Percentiles rank a stretch among this genome's conserved stretches.
These are phyloP conservation scores for Macroventuria anomochaeta DNA, from an alignment of 2,329 filamentous ascomycete species.

Conservation along the genomic window DNA sequence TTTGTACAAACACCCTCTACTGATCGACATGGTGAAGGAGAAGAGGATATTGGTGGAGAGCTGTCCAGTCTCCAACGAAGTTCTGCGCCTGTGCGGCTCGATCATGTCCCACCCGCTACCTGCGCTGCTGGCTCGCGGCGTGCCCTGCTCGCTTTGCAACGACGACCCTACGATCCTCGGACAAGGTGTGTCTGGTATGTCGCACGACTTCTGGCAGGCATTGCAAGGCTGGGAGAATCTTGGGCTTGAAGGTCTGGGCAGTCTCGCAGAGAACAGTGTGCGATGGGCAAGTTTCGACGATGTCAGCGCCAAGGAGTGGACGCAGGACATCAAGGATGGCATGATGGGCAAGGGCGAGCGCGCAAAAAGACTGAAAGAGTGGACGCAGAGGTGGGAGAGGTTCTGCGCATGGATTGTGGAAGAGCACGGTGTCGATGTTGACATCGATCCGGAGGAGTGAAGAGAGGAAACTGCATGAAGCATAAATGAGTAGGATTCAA, in stretches of 20 bases:
- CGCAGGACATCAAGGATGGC: constrained; percentile 73
- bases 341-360: constrained; percentile 74
- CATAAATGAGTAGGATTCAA: constrained; percentile 12
- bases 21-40: constrained; percentile 87
- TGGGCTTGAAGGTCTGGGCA: constrained; percentile 83
- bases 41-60: constrained; percentile 87
- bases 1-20: constrained; percentile 87
- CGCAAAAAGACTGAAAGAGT: constrained; percentile 75
- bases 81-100: constrained; percentile 77
- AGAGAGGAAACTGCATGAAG: background rate
- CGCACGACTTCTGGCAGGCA: constrained; percentile 93
- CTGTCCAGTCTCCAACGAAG: constrained; percentile 90
- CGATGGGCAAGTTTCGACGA: constrained; percentile 91
- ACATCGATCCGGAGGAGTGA: constrained; percentile 53
- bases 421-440: constrained; percentile 67
- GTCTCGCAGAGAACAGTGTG: constrained; percentile 90
- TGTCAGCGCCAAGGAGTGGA: constrained; percentile 73
- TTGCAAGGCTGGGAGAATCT: constrained; percentile 92
- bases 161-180: constrained; percentile 91
- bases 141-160: constrained; percentile 83
- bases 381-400: constrained; percentile 82
- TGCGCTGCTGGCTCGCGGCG: constrained; percentile 81
- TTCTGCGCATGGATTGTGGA: constrained; percentile 90
- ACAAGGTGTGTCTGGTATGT: constrained; percentile 80
- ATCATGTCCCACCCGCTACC: constrained; percentile 82